These are phyloP conservation scores for Naganishia friedmannii DNA, from an alignment of 768 basidiomycete species.

Conservation along the genomic window DNA sequence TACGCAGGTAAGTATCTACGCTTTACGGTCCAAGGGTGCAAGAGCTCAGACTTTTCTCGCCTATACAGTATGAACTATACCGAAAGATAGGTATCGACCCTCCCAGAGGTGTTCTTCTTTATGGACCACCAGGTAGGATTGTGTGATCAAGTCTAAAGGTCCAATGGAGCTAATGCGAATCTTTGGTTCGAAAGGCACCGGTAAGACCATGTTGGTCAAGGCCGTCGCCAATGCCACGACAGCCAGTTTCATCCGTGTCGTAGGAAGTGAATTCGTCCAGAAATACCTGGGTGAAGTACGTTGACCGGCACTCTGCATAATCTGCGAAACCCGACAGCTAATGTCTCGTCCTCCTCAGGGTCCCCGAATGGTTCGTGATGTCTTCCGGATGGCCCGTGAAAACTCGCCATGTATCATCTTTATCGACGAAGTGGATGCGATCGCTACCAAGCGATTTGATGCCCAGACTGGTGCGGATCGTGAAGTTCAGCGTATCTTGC, in stretches of 20 bases:
- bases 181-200: conserved; percentile 69
- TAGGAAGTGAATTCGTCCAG: conserved; percentile 97
- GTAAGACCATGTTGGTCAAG: conserved; percentile 98
- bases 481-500: conserved; percentile 95
- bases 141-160: background rate
- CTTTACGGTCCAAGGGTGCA: no score
- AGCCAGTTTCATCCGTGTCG: conserved; percentile 94
- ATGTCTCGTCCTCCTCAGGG: conserved; percentile 55
- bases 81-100: conserved; percentile 99
- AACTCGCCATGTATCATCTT: conserved; percentile 98
- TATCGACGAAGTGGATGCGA: conserved; percentile 90
- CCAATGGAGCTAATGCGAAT: background rate
- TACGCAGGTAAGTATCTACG: conserved; percentile 44
- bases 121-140: conserved; percentile 83
- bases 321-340: no score
- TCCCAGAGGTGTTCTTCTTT: conserved; percentile 90
- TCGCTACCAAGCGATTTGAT: conserved; percentile 98
- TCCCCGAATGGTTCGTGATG: conserved; percentile 98
- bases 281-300: conserved; percentile 87
- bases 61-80: conserved; percentile 93
- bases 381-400: conserved; percentile 94
- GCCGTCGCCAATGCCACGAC: conserved; percentile 99
- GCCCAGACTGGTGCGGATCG: conserved; percentile 98
- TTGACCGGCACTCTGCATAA: background rate
- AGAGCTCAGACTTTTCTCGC: background rate